Evolutionary conservation across 2,329 filamentous ascomycete species (phyloP), one percentile per base, ranked within the genome.

Genomic region (Aspergillus jensenii): DNA sequence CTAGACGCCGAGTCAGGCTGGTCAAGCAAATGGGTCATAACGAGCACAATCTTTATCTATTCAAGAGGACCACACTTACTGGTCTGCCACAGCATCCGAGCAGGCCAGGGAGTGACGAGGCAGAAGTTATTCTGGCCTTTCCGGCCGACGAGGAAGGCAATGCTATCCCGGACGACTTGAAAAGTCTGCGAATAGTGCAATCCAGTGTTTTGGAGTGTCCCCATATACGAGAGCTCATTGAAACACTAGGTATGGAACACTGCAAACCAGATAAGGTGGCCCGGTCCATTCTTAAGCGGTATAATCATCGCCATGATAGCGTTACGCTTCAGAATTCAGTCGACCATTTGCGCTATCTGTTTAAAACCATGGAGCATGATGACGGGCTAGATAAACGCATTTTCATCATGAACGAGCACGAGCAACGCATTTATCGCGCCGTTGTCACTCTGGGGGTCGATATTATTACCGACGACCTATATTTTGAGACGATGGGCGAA

Each of bases 101-200:
- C 44, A 31, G 12, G 11, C 44, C 21, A 15, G 44, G 39, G 25
- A 57, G 50, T 31, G 7, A 48, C 8, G 64, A 60, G 1, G 65
- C 75, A 0, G 70, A 79, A 19, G 66, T 83, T 2, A 64, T 79
- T 2, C 65, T 83, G 0, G 81, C 80, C 46, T 52, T 56, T 8
- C 54, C 54, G 2, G 23, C 37, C 37, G 47, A 56, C 33, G 8
- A 37, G 3, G 5, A 39, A 46, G 46, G 39, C 4, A 45, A 50
- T 15, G 14, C 25, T 17, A 39, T 56, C 9, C 54, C 54, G 6
- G 39, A 21, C 3, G 54, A 51, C 47, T 19, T 56, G 14, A 17
- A 25, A 1, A 6, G n/a, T n/a, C 31, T 51, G 51, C 37, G 8
- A 21, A 17, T 52, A 9, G 40, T 55, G 19, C 23, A 43, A 15